phyloP scores from a whole-genome alignment of 179 eudicot genomes.

The Camellia oleifera region DNA sequence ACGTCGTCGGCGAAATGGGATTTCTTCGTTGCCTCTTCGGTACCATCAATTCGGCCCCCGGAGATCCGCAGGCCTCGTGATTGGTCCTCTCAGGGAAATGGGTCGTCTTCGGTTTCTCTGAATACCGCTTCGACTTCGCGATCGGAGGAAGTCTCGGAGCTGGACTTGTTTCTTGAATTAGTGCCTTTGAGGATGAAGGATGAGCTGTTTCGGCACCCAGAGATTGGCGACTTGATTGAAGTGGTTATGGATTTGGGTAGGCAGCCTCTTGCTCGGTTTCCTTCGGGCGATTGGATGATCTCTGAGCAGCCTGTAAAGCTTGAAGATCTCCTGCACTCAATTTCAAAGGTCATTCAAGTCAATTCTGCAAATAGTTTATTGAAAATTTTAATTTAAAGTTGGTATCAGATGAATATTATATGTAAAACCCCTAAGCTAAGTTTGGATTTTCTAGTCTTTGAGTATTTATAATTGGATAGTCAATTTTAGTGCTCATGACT shows the following conservation, averaged over 20 bases:
- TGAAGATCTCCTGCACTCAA: slow-evolving; percentile 77
- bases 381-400: background rate
- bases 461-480: background rate
- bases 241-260: slow-evolving; percentile 95
- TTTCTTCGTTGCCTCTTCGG: slow-evolving; percentile 33
- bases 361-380: background rate
- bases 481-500: slow-evolving; percentile 13
- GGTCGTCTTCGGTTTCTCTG: slow-evolving; percentile 42
- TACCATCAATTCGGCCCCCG: slow-evolving; percentile 48
- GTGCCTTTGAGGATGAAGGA: slow-evolving; percentile 74
- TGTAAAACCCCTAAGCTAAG: background rate
- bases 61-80: slow-evolving; percentile 77
- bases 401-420: background rate
- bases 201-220: slow-evolving; percentile 54
- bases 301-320: slow-evolving; percentile 67
- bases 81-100: slow-evolving; percentile 52
- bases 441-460: background rate
- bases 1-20: slow-evolving; percentile 32
- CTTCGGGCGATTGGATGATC: slow-evolving; percentile 93
- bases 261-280: slow-evolving; percentile 90
- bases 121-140: slow-evolving; percentile 29
- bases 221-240: slow-evolving; percentile 68
- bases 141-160: slow-evolving; percentile 49
- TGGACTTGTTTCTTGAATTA: slow-evolving; percentile 79
- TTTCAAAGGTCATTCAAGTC: slow-evolving; percentile 69